Evolutionary conservation across 768 basidiomycete genomes (phyloP).

Genomic region (Podaxis rugospora): DNA sequence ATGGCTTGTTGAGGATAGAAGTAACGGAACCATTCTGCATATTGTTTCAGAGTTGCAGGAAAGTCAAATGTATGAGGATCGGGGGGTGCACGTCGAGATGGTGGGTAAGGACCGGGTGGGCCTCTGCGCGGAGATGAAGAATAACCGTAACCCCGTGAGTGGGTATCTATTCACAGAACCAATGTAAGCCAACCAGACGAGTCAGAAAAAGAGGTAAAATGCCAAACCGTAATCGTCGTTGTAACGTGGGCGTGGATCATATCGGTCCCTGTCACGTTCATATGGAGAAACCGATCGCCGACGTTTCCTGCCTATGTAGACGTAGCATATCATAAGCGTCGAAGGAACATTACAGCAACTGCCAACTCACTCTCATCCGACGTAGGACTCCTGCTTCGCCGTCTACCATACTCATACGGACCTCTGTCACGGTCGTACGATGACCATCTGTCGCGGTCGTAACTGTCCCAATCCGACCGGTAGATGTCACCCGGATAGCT

Average conservation of each 20-base stretch:
- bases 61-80: slow-evolving; percentile 83
- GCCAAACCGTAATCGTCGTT: slow-evolving; percentile 75
- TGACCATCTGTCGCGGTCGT: slow-evolving; percentile 72
- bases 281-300: slow-evolving; percentile 79
- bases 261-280: slow-evolving; percentile 79
- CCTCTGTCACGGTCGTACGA: slow-evolving; percentile 66
- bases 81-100: slow-evolving; percentile 59
- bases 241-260: slow-evolving; percentile 79
- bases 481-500: slow-evolving; percentile 51
- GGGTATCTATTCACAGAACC: slow-evolving; percentile 43
- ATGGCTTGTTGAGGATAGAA: slow-evolving; percentile 69
- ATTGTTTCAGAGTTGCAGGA: slow-evolving; percentile 78
- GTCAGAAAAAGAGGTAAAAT: slow-evolving; percentile 2
- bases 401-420: slow-evolving; percentile 62
- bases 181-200: slow-evolving; percentile 14
- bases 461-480: slow-evolving; percentile 63
- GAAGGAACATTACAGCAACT: slow-evolving; percentile 1
- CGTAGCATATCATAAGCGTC: slow-evolving; percentile 9
- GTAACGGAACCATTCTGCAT: slow-evolving; percentile 84
- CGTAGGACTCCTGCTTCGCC: slow-evolving; percentile 75
- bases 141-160: slow-evolving; percentile 61
- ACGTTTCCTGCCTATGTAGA: slow-evolving; percentile 63
- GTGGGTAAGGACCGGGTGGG: slow-evolving; percentile 35
- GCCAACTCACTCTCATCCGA: slow-evolving; percentile 56
- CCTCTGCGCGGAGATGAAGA: slow-evolving; percentile 64